These are phyloP conservation scores for Phlyctochytrium planicorne DNA, from an alignment of 192 early-diverging fungal species.

Conservation along the genomic window DNA sequence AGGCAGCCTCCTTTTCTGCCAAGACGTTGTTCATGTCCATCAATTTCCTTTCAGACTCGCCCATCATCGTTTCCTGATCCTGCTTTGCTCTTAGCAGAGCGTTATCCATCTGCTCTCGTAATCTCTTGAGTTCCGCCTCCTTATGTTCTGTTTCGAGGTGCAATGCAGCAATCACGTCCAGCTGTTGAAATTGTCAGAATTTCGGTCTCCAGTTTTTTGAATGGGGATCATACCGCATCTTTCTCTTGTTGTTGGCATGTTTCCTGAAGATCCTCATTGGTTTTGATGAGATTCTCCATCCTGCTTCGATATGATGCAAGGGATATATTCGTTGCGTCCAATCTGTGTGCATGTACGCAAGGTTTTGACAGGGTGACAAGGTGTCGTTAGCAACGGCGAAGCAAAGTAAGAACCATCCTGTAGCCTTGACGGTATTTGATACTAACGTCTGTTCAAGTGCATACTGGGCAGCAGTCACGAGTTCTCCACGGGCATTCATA, in stretches of 20 bases:
- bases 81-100: constrained; percentile 22
- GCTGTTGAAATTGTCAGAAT: constrained; percentile 25
- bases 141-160: constrained; percentile 55
- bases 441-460: constrained; percentile 51
- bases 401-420: not conserved
- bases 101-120: constrained; percentile 43
- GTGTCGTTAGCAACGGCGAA: not conserved
- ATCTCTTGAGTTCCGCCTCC: constrained; percentile 43
- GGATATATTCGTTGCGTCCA: constrained; percentile 49
- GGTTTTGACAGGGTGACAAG: not conserved
- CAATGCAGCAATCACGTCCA: constrained; percentile 63
- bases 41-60: constrained; percentile 45
- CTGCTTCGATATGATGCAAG: constrained; percentile 40
- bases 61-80: constrained; percentile 40
- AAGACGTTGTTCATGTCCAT: constrained; percentile 19
- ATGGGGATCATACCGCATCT: constrained; percentile 49
- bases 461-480: constrained; percentile 47
- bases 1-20: constrained; percentile 57
- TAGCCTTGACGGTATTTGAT: constrained; percentile 6
- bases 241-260: constrained; percentile 55
- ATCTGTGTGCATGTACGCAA: no score
- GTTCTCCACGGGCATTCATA: constrained; percentile 48
- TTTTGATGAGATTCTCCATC: constrained; percentile 43
- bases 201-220: not conserved
- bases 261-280: constrained; percentile 56